Percentiles rank a stretch among this genome's conserved stretches.
Conservation (phyloP, 805 yeast species). For the Lipomyces oligophaga region DNA sequence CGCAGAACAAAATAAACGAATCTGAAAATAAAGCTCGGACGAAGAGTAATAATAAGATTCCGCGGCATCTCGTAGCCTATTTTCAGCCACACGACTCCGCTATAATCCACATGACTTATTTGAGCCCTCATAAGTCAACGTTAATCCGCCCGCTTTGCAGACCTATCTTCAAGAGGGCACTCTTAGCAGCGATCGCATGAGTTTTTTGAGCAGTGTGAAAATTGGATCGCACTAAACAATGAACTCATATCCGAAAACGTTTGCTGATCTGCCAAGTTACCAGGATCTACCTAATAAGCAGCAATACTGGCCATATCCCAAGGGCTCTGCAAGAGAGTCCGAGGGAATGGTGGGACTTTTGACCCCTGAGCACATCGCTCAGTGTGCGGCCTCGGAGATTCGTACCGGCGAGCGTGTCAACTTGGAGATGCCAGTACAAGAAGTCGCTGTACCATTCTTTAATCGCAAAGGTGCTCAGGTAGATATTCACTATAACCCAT, state of each 20-base stretch:
- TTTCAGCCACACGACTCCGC: no score
- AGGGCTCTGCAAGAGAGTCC: constrained; percentile 32
- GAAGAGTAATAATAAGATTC: no score
- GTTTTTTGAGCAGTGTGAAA: no score
- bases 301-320: constrained; percentile 32
- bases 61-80: no score
- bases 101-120: no score
- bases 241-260: constrained; percentile 2
- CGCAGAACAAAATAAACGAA: no score
- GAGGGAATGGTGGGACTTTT: constrained; percentile 30
- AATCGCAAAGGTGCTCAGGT: constrained; percentile 14
- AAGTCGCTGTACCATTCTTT: constrained; percentile 26
- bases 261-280: constrained; percentile 27
- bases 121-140: no score
- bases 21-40: no score
- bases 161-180: no score
- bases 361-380: constrained; percentile 30
- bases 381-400: constrained; percentile 27
- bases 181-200: no score
- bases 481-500: constrained; percentile 3
- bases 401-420: constrained; percentile 29
- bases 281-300: constrained; percentile 29
- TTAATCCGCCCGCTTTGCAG: no score
- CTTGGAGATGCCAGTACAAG: constrained; percentile 26
- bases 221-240: no score